phyloP scores from a whole-genome alignment of 2,329 filamentous ascomycete species.

The Cladosporium sphaerospermum region DNA sequence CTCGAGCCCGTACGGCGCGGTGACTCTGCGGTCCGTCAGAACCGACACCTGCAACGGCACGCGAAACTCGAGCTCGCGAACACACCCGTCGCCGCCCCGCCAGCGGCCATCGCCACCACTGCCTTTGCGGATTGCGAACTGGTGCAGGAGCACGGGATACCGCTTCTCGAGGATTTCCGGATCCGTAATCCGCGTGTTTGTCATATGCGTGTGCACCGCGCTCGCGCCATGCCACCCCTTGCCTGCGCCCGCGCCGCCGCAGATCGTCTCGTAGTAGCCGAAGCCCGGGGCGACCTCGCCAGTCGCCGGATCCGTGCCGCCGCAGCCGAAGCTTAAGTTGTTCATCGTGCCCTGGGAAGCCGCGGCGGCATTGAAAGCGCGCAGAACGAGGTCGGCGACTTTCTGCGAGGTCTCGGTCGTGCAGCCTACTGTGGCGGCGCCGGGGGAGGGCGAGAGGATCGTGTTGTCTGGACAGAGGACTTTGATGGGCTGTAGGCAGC shows the following conservation, averaged over 20 bases:
- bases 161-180: conserved; percentile 31
- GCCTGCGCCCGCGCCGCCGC: conserved; percentile 32
- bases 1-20: conserved; percentile 29
- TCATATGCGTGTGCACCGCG: conserved; percentile 33
- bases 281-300: conserved; percentile 24
- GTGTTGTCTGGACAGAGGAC: conserved; percentile 25
- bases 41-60: conserved; percentile 26
- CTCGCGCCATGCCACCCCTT: conserved; percentile 27
- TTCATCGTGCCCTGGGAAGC: conserved; percentile 29
- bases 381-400: conserved; percentile 29
- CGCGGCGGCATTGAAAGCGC: conserved; percentile 28
- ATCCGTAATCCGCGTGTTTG: conserved; percentile 35
- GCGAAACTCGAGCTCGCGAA: conserved; percentile 28
- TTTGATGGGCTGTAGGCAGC: conserved; percentile 26
- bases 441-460: conserved; percentile 25
- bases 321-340: conserved; percentile 28
- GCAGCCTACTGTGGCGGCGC: conserved; percentile 27
- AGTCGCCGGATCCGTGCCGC: conserved; percentile 31
- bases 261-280: conserved; percentile 33
- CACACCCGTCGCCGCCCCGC: conserved; percentile 29
- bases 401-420: conserved; percentile 29
- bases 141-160: conserved; percentile 30
- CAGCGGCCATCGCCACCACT: conserved; percentile 26
- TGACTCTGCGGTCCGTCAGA: conserved; percentile 29
- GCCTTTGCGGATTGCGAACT: conserved; percentile 28